Conservation (phyloP, 441 rosid species). For the Gossypium aridum region DNA sequence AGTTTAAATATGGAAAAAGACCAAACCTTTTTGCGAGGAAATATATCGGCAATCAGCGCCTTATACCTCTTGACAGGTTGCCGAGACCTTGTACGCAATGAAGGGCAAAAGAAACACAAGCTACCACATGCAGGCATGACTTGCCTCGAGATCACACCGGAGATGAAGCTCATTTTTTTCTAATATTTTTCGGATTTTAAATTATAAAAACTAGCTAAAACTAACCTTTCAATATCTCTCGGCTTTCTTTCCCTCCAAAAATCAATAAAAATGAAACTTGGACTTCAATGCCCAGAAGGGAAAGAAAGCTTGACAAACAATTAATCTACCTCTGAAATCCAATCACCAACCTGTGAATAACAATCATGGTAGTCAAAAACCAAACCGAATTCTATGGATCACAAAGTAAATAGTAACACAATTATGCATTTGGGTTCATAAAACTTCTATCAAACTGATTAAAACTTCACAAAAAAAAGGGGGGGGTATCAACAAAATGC, state of each 20-base stretch:
- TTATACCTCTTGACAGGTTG: slow-evolving; percentile 98
- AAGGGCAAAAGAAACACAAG: slow-evolving; percentile 90
- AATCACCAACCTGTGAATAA: slow-evolving; percentile 30
- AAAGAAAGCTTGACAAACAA: slow-evolving; percentile 32
- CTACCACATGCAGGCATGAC: slow-evolving; percentile 88
- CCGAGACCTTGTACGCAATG: slow-evolving; percentile 85
- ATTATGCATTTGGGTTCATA: neutral
- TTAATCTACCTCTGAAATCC: slow-evolving; percentile 19
- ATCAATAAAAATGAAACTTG: slow-evolving; percentile 24
- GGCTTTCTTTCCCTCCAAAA: slow-evolving; percentile 44
- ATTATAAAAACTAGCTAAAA: neutral
- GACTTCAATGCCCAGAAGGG: slow-evolving; percentile 52
- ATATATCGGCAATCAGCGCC: slow-evolving; percentile 49
- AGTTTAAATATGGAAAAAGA: neutral
- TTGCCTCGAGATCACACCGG: slow-evolving; percentile 84
- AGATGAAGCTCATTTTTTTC: slow-evolving; percentile 50
- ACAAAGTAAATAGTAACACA: neutral
- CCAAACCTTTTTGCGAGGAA: slow-evolving; percentile 1
- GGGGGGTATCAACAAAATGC: neutral
- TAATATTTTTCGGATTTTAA: neutral
- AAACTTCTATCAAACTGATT: neutral
- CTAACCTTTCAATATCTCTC: neutral
- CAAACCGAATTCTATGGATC: slow-evolving; percentile 1
- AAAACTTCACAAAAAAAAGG: neutral
- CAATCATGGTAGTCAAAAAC: slow-evolving; percentile 13